Evolutionary conservation across 257 asterid species (phyloP).

Genomic region (Lycium ferocissimum): DNA sequence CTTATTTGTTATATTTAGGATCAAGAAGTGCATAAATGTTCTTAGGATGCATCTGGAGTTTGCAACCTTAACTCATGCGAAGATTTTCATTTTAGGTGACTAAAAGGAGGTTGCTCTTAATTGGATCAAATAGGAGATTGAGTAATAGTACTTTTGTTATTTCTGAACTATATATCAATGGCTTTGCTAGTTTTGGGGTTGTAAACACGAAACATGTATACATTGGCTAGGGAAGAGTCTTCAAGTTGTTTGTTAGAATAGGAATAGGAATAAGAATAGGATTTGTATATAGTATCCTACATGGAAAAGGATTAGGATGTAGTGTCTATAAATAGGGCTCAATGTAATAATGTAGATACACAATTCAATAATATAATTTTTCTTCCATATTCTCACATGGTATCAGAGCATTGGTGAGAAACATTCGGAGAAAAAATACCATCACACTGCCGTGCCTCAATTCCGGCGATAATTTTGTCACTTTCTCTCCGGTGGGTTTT

Average conservation of each 20-base stretch:
- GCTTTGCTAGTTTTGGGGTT: slow-evolving; percentile 12
- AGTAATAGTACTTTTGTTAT: neutral
- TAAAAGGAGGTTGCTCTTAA: neutral
- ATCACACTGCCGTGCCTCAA: too few relatives aligned
- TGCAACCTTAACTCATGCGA: neutral
- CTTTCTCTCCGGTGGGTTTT: too few relatives aligned
- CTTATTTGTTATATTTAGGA: slow-evolving; percentile 1
- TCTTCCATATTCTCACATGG: too few relatives aligned
- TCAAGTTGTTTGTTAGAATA: neutral
- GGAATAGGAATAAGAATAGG: too few relatives aligned
- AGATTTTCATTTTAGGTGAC: slow-evolving; percentile 19
- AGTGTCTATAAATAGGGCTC: too few relatives aligned
- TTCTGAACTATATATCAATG: neutral
- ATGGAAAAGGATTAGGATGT: too few relatives aligned
- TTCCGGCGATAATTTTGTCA: too few relatives aligned
- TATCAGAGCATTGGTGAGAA: too few relatives aligned
- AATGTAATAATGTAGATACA: too few relatives aligned
- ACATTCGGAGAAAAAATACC: too few relatives aligned
- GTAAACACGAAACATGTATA: neutral
- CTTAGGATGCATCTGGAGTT: slow-evolving; percentile 8
- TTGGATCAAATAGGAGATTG: slow-evolving; percentile 16
- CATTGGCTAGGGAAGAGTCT: slow-evolving; percentile 25
- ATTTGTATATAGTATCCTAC: too few relatives aligned
- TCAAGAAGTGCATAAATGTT: slow-evolving; percentile 20
- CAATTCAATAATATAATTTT: too few relatives aligned